Conservation (phyloP, 1,139 yeast species). For the Taphrina betulina region DNA sequence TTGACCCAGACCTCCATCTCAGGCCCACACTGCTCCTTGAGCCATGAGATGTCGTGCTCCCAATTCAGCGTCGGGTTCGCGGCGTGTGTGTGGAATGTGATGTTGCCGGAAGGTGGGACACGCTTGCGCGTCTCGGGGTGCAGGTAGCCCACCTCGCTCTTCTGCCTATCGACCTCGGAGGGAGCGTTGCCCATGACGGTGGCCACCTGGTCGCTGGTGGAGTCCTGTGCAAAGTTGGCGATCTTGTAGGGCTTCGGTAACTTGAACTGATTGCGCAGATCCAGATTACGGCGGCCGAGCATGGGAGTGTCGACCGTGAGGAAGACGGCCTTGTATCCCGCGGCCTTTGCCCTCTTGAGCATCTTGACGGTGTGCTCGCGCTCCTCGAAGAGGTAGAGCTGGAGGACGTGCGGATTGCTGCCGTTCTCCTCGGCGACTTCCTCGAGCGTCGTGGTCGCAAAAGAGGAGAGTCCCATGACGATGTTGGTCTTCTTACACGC, state of each 20-base stretch:
- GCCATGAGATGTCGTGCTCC: constrained; percentile 55
- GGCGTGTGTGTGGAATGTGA: constrained; percentile 32
- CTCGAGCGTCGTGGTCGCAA: constrained; percentile 42
- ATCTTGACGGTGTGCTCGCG: constrained; percentile 50
- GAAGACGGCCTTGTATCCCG: constrained; percentile 56
- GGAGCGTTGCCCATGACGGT: constrained; percentile 5
- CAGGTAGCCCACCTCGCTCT: constrained; percentile 10
- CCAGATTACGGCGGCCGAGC: constrained; percentile 64
- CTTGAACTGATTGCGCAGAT: constrained; percentile 51
- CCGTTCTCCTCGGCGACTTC: constrained; percentile 44
- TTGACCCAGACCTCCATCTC: constrained; percentile 49
- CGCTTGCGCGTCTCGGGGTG: constrained; percentile 13
- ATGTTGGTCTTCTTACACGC: constrained; percentile 44
- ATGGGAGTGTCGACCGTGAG: constrained; percentile 70
- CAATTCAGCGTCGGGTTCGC: constrained; percentile 52
- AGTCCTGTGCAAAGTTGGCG: constrained; percentile 43
- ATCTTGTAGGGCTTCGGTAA: constrained; percentile 43
- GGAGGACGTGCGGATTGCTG: constrained; percentile 45
- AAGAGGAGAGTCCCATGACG: constrained; percentile 46
- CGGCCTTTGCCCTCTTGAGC: constrained; percentile 52
- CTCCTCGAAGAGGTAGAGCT: constrained; percentile 52
- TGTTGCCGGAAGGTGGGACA: constrained; percentile 16
- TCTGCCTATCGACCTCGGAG: neutral
- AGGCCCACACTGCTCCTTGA: constrained; percentile 42
- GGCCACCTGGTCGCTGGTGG: constrained; percentile 18